Percentiles rank a stretch among this genome's conserved stretches.
Conservation (phyloP, 345 rosid species). For the Camelina laxa region DNA sequence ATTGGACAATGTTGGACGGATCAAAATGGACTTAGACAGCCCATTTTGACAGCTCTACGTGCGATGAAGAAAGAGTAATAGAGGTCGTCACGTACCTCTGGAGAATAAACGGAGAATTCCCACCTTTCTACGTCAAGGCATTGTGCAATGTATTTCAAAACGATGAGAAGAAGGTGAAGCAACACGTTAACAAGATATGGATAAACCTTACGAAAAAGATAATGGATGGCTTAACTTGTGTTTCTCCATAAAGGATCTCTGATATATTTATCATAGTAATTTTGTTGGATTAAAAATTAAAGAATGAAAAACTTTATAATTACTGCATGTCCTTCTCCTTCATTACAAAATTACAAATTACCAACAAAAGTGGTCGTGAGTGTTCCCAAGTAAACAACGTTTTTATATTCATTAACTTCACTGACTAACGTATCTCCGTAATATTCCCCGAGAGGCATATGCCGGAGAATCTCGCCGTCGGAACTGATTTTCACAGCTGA, state of each 20-base stretch:
- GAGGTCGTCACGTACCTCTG: not conserved
- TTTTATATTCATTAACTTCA: constrained; percentile 38
- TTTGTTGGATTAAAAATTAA: not conserved
- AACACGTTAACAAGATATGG: constrained; percentile 21
- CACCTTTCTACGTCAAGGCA: constrained; percentile 29
- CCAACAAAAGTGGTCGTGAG: constrained; percentile 35
- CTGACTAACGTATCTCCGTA: constrained; percentile 39
- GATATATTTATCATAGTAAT: not conserved
- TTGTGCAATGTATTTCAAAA: constrained; percentile 34
- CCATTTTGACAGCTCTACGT: too few species aligned
- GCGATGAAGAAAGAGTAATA: not conserved
- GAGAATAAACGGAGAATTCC: constrained; percentile 18
- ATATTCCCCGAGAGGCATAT: constrained; percentile 36
- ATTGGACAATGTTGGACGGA: too few species aligned
- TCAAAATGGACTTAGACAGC: too few species aligned
- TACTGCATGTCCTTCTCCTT: not conserved
- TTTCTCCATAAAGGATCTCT: not conserved
- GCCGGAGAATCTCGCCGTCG: constrained; percentile 36
- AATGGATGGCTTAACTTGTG: constrained; percentile 8
- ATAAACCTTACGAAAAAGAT: not conserved
- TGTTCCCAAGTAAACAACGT: constrained; percentile 34
- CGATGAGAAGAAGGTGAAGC: constrained; percentile 25
- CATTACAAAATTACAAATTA: constrained; percentile 23
- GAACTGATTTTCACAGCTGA: constrained; percentile 37
- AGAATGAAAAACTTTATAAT: not conserved